Percentiles rank a stretch among this genome's conserved stretches.
phyloP scores from a whole-genome alignment of 306 rosid species.

The Betula pendula region DNA sequence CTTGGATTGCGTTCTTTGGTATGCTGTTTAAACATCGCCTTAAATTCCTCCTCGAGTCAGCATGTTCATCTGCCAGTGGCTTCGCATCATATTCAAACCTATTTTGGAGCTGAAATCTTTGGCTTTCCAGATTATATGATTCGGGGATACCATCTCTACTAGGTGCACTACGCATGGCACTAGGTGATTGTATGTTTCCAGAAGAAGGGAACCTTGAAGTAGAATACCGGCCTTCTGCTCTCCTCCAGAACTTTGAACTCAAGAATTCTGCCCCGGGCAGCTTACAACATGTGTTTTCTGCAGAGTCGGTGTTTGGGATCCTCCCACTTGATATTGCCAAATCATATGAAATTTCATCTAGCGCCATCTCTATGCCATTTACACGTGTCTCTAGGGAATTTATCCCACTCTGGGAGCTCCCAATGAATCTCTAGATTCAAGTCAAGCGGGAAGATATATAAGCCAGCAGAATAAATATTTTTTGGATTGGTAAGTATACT shows the following conservation, averaged over 20 bases:
- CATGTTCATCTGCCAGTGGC: constrained; percentile 40
- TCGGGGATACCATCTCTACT: constrained; percentile 45
- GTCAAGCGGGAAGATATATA: constrained; percentile 15
- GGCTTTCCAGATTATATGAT: constrained; percentile 31
- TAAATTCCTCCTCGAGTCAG: constrained; percentile 32
- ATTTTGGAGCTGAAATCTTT: constrained; percentile 50
- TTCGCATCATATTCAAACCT: constrained; percentile 42
- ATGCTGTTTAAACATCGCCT: constrained; percentile 37
- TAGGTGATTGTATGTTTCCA: constrained; percentile 44
- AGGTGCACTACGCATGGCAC: constrained; percentile 31
- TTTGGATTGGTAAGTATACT: too few relatives aligned
- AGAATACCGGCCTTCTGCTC: constrained; percentile 66
- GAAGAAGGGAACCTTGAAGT: constrained; percentile 54
- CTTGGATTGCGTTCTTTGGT: constrained; percentile 40
- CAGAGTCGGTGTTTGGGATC: constrained; percentile 45
- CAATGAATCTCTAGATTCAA: constrained; percentile 77
- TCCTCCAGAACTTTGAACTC: constrained; percentile 92
- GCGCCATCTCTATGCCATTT: constrained; percentile 80
- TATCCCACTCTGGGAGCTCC: constrained; percentile 88
- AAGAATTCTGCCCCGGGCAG: constrained; percentile 91
- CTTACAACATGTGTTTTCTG: constrained; percentile 80
- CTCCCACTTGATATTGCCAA: constrained; percentile 75
- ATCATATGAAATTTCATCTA: constrained; percentile 86
- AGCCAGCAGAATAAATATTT: constrained; percentile 27
- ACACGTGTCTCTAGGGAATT: constrained; percentile 90